These are phyloP conservation scores for Colletotrichum eleusines DNA, from an alignment of 2,329 filamentous ascomycete genomes.

Conservation along the genomic window DNA sequence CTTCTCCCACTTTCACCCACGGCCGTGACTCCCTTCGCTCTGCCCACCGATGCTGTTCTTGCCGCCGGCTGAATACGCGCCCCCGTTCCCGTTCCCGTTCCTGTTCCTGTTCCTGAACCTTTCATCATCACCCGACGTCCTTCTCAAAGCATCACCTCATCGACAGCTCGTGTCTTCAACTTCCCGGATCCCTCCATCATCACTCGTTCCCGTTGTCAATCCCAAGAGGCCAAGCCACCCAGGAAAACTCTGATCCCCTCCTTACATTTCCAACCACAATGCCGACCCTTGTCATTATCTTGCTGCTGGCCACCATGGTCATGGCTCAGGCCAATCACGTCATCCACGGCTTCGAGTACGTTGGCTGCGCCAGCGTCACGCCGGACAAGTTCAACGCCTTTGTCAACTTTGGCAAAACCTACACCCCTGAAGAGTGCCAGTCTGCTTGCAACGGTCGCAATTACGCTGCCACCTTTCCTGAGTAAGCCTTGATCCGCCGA, in stretches of 20 bases:
- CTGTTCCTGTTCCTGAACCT: neutral
- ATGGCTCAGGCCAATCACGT: constrained; percentile 24
- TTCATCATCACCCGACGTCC: neutral
- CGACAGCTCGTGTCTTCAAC: neutral
- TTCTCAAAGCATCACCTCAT: neutral
- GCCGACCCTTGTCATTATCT: neutral
- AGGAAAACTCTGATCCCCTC: neutral
- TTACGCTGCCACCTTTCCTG: constrained; percentile 33
- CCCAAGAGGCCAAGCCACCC: neutral
- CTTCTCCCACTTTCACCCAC: neutral
- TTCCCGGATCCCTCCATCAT: neutral
- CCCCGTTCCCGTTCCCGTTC: neutral
- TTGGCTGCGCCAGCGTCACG: constrained; percentile 35
- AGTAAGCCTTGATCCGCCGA: neutral
- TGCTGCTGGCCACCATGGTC: constrained; percentile 29
- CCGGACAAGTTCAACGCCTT: constrained; percentile 24
- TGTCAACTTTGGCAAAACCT: constrained; percentile 28
- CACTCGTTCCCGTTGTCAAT: neutral
- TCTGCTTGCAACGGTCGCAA: constrained; percentile 33
- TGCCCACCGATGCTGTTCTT: neutral
- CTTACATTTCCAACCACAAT: neutral
- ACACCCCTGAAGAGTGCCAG: constrained; percentile 38
- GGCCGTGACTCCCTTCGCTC: neutral
- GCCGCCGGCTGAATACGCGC: too few species aligned
- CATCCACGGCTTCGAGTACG: constrained; percentile 35